phyloP scores from a whole-genome alignment of 78 protist species.

The Pelomyxa schiedti region DNA sequence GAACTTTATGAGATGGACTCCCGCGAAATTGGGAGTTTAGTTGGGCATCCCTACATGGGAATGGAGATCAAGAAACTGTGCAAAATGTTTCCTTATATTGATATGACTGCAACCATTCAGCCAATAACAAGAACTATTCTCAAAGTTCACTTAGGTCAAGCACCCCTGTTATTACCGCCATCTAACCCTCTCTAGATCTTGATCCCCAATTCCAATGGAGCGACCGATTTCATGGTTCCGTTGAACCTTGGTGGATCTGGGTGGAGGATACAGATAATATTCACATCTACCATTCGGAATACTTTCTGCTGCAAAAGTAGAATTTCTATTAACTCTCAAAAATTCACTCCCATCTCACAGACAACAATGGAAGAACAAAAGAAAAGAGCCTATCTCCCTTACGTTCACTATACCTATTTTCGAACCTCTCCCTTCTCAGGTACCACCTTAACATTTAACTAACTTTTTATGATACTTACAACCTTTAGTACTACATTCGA shows the following conservation, averaged over 20 bases:
- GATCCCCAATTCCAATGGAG: slow-evolving; percentile 50
- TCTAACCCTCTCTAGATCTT: too few relatives aligned
- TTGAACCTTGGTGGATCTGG: slow-evolving; percentile 65
- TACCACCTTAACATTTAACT: too few relatives aligned
- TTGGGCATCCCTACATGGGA: slow-evolving; percentile 41
- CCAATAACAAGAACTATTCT: slow-evolving; percentile 89
- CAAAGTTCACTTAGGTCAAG: slow-evolving; percentile 59
- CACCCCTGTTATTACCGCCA: too few relatives aligned
- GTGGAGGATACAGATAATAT: slow-evolving; percentile 43
- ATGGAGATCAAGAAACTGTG: slow-evolving; percentile 21
- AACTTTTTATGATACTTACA: too few relatives aligned
- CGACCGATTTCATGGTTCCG: slow-evolving; percentile 49
- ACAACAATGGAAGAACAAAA: not conserved
- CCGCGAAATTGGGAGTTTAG: slow-evolving; percentile 56
- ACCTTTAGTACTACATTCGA: slow-evolving; percentile 76
- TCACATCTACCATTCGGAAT: slow-evolving; percentile 78
- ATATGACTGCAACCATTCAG: slow-evolving; percentile 55
- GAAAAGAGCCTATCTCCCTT: slow-evolving; percentile 27
- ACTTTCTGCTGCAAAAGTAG: slow-evolving; percentile 46
- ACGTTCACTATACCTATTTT: slow-evolving; percentile 71
- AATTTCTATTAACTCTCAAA: too few relatives aligned
- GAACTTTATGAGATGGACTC: slow-evolving; percentile 61
- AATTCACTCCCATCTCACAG: not conserved
- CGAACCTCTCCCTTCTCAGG: slow-evolving; percentile 85
- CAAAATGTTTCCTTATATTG: slow-evolving; percentile 64